Evolutionary conservation across 2,329 filamentous ascomycete genomes (phyloP).

Genomic region (Nothophaeocryptopus gaeumannii): DNA sequence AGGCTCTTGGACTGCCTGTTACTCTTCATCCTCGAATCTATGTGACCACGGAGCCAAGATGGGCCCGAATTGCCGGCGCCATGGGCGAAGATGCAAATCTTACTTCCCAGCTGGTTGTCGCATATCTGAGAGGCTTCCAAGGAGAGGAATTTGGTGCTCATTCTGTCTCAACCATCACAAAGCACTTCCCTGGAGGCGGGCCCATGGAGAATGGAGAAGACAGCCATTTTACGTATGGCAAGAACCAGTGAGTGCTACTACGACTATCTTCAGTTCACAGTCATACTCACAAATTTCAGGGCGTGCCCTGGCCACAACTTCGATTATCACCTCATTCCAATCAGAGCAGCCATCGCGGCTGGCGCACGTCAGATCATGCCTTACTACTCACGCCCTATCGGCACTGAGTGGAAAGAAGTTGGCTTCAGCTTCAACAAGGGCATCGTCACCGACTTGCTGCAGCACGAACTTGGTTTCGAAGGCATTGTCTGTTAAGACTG

Average conservation of each 20-base stretch:
- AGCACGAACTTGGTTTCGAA: slow-evolving; percentile 48
- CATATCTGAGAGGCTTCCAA: slow-evolving; percentile 51
- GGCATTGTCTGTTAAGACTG: slow-evolving; percentile 55
- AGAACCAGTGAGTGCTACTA: slow-evolving; percentile 38
- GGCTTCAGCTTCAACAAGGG: slow-evolving; percentile 53
- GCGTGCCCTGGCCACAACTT: slow-evolving; percentile 53
- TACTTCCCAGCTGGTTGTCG: slow-evolving; percentile 28
- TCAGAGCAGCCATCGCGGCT: slow-evolving; percentile 50
- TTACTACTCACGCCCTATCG: slow-evolving; percentile 51
- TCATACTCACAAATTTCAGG: neutral
- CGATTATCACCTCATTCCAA: slow-evolving; percentile 52
- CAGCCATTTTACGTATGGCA: slow-evolving; percentile 53
- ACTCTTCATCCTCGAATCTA: slow-evolving; percentile 54
- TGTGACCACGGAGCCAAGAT: slow-evolving; percentile 52
- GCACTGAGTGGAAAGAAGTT: slow-evolving; percentile 47
- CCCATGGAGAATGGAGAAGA: slow-evolving; percentile 52
- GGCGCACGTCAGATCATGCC: slow-evolving; percentile 54
- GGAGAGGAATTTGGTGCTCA: slow-evolving; percentile 43
- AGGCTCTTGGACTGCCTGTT: slow-evolving; percentile 44
- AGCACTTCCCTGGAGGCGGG: slow-evolving; percentile 55
- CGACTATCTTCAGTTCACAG: neutral
- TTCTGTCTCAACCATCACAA: slow-evolving; percentile 51
- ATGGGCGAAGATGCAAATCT: slow-evolving; percentile 51
- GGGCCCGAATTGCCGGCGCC: slow-evolving; percentile 47
- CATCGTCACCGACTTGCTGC: slow-evolving; percentile 51